Evolutionary conservation across 176 grass and related monocot species (phyloP).

Genomic region (Eragrostis nindensis): DNA sequence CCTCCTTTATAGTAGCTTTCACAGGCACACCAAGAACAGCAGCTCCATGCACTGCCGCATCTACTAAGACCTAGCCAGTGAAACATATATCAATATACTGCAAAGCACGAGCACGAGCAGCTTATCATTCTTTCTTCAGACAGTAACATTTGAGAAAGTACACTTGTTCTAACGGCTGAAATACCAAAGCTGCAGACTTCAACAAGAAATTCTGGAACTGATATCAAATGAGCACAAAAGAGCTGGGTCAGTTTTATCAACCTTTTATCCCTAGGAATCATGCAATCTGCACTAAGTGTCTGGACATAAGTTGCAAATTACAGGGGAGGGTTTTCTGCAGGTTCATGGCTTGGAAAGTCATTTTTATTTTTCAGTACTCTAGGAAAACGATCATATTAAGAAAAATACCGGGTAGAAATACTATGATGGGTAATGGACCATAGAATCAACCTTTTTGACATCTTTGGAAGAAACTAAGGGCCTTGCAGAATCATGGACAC

Average conservation of each 20-base stretch:
- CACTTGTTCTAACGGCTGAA: not conserved
- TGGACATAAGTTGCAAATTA: slow-evolving; percentile 4
- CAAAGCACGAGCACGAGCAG: not conserved
- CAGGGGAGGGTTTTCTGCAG: slow-evolving; percentile 6
- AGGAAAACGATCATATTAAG: not conserved
- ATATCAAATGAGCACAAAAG: slow-evolving; percentile 10
- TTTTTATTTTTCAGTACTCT: not conserved
- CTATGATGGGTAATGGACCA: slow-evolving; percentile 6
- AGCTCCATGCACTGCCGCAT: slow-evolving; percentile 86
- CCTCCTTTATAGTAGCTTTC: slow-evolving; percentile 98
- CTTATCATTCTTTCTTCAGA: not conserved
- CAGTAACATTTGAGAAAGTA: slow-evolving; percentile 15
- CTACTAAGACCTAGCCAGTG: slow-evolving; percentile 77
- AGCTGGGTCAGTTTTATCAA: slow-evolving; percentile 10
- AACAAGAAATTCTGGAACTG: not conserved
- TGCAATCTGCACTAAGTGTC: slow-evolving; percentile 1
- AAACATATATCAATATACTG: slow-evolving; percentile 29
- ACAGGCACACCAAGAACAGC: slow-evolving; percentile 98
- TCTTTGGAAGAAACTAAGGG: slow-evolving; percentile 78
- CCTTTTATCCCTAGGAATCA: not conserved
- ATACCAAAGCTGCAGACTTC: not conserved
- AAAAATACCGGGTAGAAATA: not conserved
- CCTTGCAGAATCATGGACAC: slow-evolving; percentile 95
- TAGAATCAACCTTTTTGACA: slow-evolving; percentile 72
- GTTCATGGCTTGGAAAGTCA: slow-evolving; percentile 18